These are phyloP conservation scores for Polychaeton citri DNA, from an alignment of 2,329 filamentous ascomycete genomes.

Conservation along the genomic window DNA sequence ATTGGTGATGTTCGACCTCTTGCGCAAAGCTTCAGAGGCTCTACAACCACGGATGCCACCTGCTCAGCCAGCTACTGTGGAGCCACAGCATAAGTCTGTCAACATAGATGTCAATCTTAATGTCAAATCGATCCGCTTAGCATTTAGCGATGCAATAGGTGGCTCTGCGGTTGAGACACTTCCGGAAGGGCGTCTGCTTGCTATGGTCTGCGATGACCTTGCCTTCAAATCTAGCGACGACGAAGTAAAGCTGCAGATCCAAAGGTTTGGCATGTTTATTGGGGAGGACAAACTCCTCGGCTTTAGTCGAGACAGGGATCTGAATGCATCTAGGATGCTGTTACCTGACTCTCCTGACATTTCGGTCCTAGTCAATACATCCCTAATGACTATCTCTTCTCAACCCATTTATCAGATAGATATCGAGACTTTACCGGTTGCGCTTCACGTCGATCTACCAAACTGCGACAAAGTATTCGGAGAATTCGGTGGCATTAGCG, in stretches of 20 bases:
- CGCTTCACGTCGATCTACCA: slow-evolving; percentile 63
- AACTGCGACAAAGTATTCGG: slow-evolving; percentile 74
- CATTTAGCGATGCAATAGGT: no score
- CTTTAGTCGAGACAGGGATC: slow-evolving; percentile 8
- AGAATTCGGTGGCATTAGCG: slow-evolving; percentile 84
- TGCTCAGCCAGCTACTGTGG: no score
- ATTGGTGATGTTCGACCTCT: background rate
- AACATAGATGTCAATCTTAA: no score
- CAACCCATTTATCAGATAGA: slow-evolving; percentile 32
- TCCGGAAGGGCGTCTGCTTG: no score
- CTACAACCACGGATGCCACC: no score
- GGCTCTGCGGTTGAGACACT: no score
- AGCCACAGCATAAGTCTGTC: no score
- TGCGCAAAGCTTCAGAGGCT: no score
- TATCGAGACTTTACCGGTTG: slow-evolving; percentile 63
- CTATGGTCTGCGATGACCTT: no score
- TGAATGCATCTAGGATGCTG: slow-evolving; percentile 7
- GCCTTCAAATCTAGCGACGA: no score
- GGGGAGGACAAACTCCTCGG: slow-evolving; percentile 12
- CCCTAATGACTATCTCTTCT: slow-evolving; percentile 8
- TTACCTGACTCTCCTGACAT: slow-evolving; percentile 11
- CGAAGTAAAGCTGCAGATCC: slow-evolving; percentile 3
- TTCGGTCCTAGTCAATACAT: slow-evolving; percentile 8
- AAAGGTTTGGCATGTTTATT: slow-evolving; percentile 8
- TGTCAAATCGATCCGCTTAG: no score